Percentiles rank a stretch among this genome's conserved stretches.
Evolutionary conservation across 2,329 filamentous ascomycete species (phyloP).

Genomic region (Penicillium italicum): DNA sequence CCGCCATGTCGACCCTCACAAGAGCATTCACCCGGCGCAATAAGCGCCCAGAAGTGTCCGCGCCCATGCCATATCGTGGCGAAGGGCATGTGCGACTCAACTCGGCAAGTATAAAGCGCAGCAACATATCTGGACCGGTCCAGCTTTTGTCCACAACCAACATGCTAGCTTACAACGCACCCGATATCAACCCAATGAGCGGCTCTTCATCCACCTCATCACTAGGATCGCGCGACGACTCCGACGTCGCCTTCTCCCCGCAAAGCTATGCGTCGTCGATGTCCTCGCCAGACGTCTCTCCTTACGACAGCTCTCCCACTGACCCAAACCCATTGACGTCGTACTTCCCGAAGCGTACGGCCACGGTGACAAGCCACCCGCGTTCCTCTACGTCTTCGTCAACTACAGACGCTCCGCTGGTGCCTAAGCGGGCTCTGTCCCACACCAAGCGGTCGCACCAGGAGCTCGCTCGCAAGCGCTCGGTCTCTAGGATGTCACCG

Average conservation of each 20-base stretch:
- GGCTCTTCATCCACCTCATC: slow-evolving; percentile 51
- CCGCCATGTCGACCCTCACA: slow-evolving; percentile 39
- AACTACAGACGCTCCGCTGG: slow-evolving; percentile 56
- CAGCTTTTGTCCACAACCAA: slow-evolving; percentile 92
- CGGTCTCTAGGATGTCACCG: slow-evolving; percentile 52
- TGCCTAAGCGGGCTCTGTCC: slow-evolving; percentile 75
- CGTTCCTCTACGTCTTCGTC: slow-evolving; percentile 47
- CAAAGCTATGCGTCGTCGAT: slow-evolving; percentile 51
- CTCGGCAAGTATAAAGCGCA: slow-evolving; percentile 46
- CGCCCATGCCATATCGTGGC: slow-evolving; percentile 41
- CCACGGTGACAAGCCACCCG: slow-evolving; percentile 59
- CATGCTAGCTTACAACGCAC: slow-evolving; percentile 91
- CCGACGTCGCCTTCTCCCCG: slow-evolving; percentile 57
- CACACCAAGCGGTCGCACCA: slow-evolving; percentile 88
- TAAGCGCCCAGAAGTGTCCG: slow-evolving; percentile 46
- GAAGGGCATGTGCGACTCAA: slow-evolving; percentile 45
- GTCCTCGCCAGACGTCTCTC: slow-evolving; percentile 47
- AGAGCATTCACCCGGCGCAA: slow-evolving; percentile 49
- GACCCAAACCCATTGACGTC: slow-evolving; percentile 55
- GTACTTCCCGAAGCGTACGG: slow-evolving; percentile 67
- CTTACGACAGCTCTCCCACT: slow-evolving; percentile 41
- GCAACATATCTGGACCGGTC: slow-evolving; percentile 75
- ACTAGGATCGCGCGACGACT: slow-evolving; percentile 41
- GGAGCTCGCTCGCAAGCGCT: slow-evolving; percentile 66
- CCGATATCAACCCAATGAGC: slow-evolving; percentile 60